These are phyloP conservation scores for Xylariales sp. DNA, from an alignment of 2,329 filamentous ascomycete species.

Conservation along the genomic window DNA sequence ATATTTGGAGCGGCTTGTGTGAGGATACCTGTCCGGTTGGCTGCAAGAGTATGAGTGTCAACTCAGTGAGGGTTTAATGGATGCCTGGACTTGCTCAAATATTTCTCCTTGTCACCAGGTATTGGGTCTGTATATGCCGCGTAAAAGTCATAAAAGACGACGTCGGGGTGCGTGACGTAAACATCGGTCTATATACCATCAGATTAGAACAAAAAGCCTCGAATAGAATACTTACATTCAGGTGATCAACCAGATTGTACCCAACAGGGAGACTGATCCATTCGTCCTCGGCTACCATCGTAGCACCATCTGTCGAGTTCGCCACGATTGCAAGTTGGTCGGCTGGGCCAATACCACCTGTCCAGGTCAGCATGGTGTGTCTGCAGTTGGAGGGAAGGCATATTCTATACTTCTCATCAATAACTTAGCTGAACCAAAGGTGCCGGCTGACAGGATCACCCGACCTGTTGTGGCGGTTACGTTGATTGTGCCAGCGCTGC, in stretches of 20 bases:
- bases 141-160: constrained; percentile 61
- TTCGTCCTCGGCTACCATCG: constrained; percentile 43
- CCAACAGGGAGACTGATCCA: constrained; percentile 59
- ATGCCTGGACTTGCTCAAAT: constrained; percentile 35
- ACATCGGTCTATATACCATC: constrained; percentile 37
- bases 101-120: constrained; percentile 34
- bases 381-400: no score
- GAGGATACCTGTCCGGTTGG: constrained; percentile 36
- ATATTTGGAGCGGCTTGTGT: constrained; percentile 61
- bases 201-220: background rate
- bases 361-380: constrained; percentile 12
- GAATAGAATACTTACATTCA: constrained; percentile 31
- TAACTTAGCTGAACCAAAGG: constrained; percentile 66
- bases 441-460: constrained; percentile 63
- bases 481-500: constrained; percentile 55
- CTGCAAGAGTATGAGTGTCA: constrained; percentile 1
- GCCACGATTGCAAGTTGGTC: constrained; percentile 52
- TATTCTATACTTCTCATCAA: constrained; percentile 58
- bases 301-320: constrained; percentile 42
- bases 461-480: constrained; percentile 56
- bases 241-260: constrained; percentile 54
- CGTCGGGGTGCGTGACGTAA: constrained; percentile 37
- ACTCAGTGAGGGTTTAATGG: no score
- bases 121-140: constrained; percentile 49
- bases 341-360: constrained; percentile 55